A percentile compares a stretch with the other conserved stretches of the same genome.
Conservation (phyloP, 129 eudicot species). For the Flaveria trinervia region DNA sequence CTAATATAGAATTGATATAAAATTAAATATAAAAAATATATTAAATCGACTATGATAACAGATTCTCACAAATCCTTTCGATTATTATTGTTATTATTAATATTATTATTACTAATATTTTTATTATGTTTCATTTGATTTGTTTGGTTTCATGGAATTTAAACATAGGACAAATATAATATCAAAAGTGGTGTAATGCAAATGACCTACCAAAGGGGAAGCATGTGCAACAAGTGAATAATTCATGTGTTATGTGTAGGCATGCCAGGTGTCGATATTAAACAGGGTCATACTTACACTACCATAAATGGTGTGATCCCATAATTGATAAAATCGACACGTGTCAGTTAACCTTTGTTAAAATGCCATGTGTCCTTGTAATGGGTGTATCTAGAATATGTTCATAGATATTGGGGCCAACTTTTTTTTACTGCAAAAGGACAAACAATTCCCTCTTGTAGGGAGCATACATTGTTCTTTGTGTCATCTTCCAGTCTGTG, state of each 20-base stretch:
- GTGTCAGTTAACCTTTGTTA: slow-evolving; percentile 28
- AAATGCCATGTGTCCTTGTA: slow-evolving; percentile 8
- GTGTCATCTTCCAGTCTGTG: background rate
- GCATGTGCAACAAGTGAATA: slow-evolving; percentile 32
- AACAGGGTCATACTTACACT: slow-evolving; percentile 8
- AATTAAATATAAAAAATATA: too few species aligned
- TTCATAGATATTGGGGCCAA: slow-evolving; percentile 10
- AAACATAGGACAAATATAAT: background rate
- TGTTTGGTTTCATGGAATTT: background rate
- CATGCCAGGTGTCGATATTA: slow-evolving; percentile 5
- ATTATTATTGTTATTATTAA: too few species aligned
- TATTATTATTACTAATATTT: too few species aligned
- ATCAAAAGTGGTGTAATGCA: background rate
- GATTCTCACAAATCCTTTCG: too few species aligned
- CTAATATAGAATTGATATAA: too few species aligned
- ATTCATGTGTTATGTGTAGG: slow-evolving; percentile 24
- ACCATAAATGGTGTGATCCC: slow-evolving; percentile 31
- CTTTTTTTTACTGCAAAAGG: slow-evolving; percentile 28
- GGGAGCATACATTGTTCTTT: slow-evolving; percentile 29
- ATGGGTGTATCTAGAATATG: slow-evolving; percentile 13
- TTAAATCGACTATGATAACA: too few species aligned
- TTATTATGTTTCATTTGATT: background rate
- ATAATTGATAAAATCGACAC: slow-evolving; percentile 35
- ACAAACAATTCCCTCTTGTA: slow-evolving; percentile 30
- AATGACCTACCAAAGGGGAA: background rate